Evolutionary conservation across 2,329 filamentous ascomycete species (phyloP), one percentile per base, ranked within the genome.

Genomic region (Cyclaneusma minus): DNA sequence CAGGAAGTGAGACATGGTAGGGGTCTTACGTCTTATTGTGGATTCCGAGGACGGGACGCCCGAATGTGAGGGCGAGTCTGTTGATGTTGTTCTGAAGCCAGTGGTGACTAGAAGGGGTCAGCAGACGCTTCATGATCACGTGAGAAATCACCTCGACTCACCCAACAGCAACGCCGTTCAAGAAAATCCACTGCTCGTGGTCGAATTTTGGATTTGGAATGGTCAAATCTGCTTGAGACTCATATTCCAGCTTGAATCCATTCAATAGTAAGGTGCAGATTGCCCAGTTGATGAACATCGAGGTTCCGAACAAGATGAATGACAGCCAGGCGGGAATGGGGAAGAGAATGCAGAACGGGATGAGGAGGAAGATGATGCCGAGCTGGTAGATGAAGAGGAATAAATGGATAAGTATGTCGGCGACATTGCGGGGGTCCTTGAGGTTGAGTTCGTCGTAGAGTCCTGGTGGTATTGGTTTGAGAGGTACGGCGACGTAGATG

Each of bases 101-200:
- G 41, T 73, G 64, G 28, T 66, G 53, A 3, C 64, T 68, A 32
- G 15, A 22, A n/a, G 8, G 15, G 21, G 17, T 21, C 14, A 16
- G 25, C 24, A 29, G 11, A 14, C 11, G 14, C 16, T 25, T 17
- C 24, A 46, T 50, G 27, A 27, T 18, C 29, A 16, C 23, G 19
- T 14, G 14, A 22, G 5, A 23, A 12, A 28, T 11, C 7, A 34
- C 22, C 10, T 12, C 17, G 10, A 54, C 62, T 32, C 50, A 72
- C 67, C 63, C 65, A 17, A 62, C 62, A 7, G 63, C 68, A 15
- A 84, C 68, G 1, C 80, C 80, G 41, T 85, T 85, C 27, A 85
- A 49, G 43, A 79, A 85, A n/a, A 85, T 60, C 80, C 80, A 87
- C 40, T 73, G 64, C 50, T 85, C 79, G 27, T 69, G 57, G 7